Base-by-base conservation (phyloP, 805 yeast species). In the Saccharomyces cerevisiae region DNA sequence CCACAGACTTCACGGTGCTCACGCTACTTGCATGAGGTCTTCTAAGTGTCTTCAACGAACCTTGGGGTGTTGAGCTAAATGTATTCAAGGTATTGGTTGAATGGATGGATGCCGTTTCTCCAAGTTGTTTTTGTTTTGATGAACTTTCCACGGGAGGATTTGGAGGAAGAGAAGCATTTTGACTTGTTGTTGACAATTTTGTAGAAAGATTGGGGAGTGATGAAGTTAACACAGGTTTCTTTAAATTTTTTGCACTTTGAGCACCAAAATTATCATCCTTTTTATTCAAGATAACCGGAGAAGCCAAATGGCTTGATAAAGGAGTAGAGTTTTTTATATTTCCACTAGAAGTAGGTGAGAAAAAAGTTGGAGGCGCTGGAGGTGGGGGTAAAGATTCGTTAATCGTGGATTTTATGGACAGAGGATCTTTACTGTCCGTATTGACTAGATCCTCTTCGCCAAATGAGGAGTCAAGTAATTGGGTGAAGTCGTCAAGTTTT, bases 391-490 rank as follows among this genome's bases (percentile, higher is more conserved):
- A 53, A 11, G 55, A 53, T 36, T n/a, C 22, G 17, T 17, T 36
- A 46, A 52, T 48, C 8, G 47, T 14, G 13, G 28, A 30, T 6
- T 47, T 41, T 22, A 46, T 27, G 13, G 9, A 10, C 6, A 41
- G 46, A 5, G 51, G 29, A 26, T 21, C 41, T 32, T 48, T 51
- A n/a, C 48, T 28, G 14, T 29, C 32, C 2, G 58, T 47, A n/a
- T 51, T 48, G 17, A 41, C 50, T 9, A 31, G 31, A 14, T 55
- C 56, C n/a, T 49, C 54, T 24, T 57, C 58, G 2, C 57, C 61
- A 50, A 67, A 68, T 1, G 68, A 58, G 30, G 58, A 52, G 27
- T 66, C 65, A 24, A 68, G 43, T 50, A 65, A 55, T 29, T 67
- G 63, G 2, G 69, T 59, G 50, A 66, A 66, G 41, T 57, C 64